phyloP scores from a whole-genome alignment of 2,329 filamentous ascomycete genomes.

The Claviceps maximensis region DNA sequence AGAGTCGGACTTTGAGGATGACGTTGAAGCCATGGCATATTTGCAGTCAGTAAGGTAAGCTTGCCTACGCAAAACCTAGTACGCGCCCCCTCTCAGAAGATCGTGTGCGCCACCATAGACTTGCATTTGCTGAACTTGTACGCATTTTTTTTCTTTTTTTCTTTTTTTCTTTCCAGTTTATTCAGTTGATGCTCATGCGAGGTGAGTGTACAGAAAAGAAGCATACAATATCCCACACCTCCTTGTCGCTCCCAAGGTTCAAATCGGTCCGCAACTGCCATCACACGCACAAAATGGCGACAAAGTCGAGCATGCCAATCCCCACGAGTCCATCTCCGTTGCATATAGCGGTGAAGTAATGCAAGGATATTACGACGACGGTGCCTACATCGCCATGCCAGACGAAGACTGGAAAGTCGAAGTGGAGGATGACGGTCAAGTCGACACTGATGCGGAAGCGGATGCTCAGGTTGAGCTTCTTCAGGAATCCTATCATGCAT shows the following conservation, averaged over 20 bases:
- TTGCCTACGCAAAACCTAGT: not conserved
- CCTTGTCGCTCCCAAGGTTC: conserved; percentile 47
- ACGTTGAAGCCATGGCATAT: conserved; percentile 56
- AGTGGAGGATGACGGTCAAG: conserved; percentile 13
- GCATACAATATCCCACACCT: conserved; percentile 61
- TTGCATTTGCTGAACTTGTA: conserved; percentile 3
- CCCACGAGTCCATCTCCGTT: conserved; percentile 9
- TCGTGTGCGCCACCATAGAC: not conserved
- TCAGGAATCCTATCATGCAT: conserved; percentile 52
- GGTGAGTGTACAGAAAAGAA: conserved; percentile 51
- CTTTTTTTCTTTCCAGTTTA: not conserved
- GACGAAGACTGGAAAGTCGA: conserved; percentile 20
- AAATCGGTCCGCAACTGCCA: conserved; percentile 38
- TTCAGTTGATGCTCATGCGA: conserved; percentile 30
- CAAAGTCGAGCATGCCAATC: conserved; percentile 21
- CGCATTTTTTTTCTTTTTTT: not conserved
- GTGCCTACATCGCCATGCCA: conserved; percentile 58
- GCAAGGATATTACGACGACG: conserved; percentile 60
- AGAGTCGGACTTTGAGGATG: conserved; percentile 54
- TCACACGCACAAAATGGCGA: conserved; percentile 23
- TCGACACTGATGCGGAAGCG: conserved; percentile 14
- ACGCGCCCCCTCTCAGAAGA: not conserved
- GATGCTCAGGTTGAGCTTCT: conserved; percentile 26
- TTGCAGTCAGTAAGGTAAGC: conserved; percentile 57
- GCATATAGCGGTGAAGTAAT: conserved; percentile 41